These are phyloP conservation scores for Plasmodium ovale DNA, from an alignment of 169 alveolate species.

Conservation along the genomic window DNA sequence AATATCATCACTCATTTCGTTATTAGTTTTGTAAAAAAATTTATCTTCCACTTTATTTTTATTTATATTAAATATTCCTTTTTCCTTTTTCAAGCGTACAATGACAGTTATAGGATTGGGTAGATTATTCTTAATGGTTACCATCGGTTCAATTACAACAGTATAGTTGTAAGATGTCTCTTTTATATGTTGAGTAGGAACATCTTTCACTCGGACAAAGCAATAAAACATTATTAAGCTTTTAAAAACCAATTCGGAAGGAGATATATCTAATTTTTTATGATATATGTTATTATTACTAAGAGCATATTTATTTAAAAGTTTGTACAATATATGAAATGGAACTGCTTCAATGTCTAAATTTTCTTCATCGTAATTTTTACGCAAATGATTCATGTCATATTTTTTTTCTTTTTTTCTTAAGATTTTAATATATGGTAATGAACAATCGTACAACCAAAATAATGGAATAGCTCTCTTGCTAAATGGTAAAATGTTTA, in stretches of 20 bases:
- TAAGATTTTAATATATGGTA: constrained; percentile 70
- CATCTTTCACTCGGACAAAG: constrained; percentile 79
- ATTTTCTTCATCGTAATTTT: constrained; percentile 26
- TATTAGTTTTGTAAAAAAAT: constrained; percentile 7
- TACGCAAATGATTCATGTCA: constrained; percentile 15
- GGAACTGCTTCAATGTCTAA: constrained; percentile 69
- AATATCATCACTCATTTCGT: constrained; percentile 69
- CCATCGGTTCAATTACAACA: constrained; percentile 82
- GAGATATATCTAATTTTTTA: constrained; percentile 79
- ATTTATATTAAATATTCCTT: constrained; percentile 19
- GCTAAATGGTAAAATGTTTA: constrained; percentile 66
- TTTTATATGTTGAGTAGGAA: constrained; percentile 79
- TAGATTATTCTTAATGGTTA: constrained; percentile 78
- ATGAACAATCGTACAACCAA: constrained; percentile 73
- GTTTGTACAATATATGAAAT: constrained; percentile 46
- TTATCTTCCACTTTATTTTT: constrained; percentile 24
- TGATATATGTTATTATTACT: constrained; percentile 68
- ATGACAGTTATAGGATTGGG: constrained; percentile 82
- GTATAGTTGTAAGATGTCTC: constrained; percentile 81
- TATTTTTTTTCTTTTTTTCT: constrained; percentile 66
- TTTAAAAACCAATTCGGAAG: constrained; percentile 77
- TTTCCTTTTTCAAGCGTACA: constrained; percentile 75
- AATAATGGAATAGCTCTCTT: constrained; percentile 70
- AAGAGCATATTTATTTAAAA: constrained; percentile 52
- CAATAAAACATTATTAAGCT: constrained; percentile 80